These are phyloP conservation scores for Cercospora brassicicola DNA, from an alignment of 2,329 filamentous ascomycete species.

Conservation along the genomic window DNA sequence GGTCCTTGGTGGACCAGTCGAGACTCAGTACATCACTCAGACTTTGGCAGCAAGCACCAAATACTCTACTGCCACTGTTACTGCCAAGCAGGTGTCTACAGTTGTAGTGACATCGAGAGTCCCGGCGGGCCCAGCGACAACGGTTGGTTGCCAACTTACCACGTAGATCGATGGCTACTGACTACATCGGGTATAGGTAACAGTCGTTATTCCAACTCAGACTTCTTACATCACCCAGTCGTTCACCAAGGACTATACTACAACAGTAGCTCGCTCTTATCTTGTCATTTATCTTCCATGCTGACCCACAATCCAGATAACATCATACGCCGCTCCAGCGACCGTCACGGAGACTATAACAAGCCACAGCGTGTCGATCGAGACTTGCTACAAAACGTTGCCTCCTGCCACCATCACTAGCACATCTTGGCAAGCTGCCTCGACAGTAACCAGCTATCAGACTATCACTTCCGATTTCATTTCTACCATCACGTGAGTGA, in stretches of 20 bases:
- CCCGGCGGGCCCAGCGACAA: constrained; percentile 7
- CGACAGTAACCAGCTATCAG: constrained; percentile 6
- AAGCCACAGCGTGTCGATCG: neutral
- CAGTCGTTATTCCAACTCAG: neutral
- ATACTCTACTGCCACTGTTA: neutral
- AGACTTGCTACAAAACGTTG: neutral
- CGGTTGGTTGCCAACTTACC: neutral
- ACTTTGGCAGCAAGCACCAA: neutral
- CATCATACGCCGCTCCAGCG: neutral
- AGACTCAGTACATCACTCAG: neutral
- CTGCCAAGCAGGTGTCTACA: neutral
- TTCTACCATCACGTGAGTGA: constrained; percentile 2
- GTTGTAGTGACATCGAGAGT: neutral
- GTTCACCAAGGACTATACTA: neutral
- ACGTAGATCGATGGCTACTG: neutral
- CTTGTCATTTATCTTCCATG: too few species aligned
- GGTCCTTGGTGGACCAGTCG: neutral
- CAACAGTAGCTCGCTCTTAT: neutral
- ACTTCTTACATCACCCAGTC: constrained; percentile 9
- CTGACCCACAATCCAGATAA: neutral
- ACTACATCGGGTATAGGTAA: neutral
- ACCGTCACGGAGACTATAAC: neutral
- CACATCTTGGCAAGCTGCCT: constrained; percentile 3
- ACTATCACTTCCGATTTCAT: constrained; percentile 12
- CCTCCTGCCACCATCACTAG: neutral